Evolutionary conservation across 495 filamentous ascomycete genomes (phyloP).

Genomic region (Aspergillus kassunensis): DNA sequence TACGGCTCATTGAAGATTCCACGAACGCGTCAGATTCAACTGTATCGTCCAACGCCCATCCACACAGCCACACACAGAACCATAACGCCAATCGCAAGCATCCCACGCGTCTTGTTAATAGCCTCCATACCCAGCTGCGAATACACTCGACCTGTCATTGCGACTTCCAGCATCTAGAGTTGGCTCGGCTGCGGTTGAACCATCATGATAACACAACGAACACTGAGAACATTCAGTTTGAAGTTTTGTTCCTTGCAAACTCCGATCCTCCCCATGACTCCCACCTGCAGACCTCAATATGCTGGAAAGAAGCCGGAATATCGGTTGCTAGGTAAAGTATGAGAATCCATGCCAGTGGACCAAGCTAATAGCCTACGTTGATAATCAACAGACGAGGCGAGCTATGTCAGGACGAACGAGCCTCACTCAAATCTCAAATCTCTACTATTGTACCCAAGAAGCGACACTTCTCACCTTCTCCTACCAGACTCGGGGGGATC

Average conservation of each 20-base stretch:
- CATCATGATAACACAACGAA: neutral
- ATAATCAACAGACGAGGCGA: too few relatives aligned
- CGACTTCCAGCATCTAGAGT: neutral
- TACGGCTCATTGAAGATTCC: neutral
- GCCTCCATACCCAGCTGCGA: constrained; percentile 1
- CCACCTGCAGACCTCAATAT: neutral
- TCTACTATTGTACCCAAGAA: too few relatives aligned
- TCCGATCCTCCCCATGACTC: neutral
- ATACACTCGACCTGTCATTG: neutral
- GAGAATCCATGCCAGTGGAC: too few relatives aligned
- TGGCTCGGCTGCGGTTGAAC: neutral
- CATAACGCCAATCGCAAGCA: neutral
- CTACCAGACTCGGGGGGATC: too few relatives aligned
- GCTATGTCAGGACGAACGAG: too few relatives aligned
- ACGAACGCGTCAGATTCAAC: neutral
- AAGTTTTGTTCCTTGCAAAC: neutral
- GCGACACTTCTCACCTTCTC: too few relatives aligned
- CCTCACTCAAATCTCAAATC: too few relatives aligned
- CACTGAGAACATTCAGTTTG: neutral
- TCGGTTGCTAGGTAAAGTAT: neutral
- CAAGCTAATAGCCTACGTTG: too few relatives aligned
- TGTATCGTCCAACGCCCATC: too few relatives aligned
- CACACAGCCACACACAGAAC: too few relatives aligned
- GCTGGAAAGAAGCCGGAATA: constrained; percentile 3
- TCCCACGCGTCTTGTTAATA: neutral